A percentile compares a stretch with the other conserved stretches of the same genome.
Conservation (phyloP, 2,329 filamentous ascomycete species). For the Ceratocystis cubensis region DNA sequence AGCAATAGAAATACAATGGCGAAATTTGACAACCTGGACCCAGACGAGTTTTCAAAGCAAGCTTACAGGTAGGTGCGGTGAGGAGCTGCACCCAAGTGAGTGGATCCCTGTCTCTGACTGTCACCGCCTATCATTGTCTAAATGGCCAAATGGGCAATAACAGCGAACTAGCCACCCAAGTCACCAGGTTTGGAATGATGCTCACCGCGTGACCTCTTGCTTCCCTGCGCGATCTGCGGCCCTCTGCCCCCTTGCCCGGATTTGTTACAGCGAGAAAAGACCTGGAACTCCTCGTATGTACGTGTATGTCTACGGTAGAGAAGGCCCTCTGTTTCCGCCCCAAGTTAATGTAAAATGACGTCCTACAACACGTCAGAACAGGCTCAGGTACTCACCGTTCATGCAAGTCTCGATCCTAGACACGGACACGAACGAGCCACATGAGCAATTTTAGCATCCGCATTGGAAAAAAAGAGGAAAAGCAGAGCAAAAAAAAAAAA, state of each 20-base stretch:
- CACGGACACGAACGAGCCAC: slow-evolving; percentile 3
- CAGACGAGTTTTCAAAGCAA: neutral
- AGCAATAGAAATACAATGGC: neutral
- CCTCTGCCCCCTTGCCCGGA: neutral
- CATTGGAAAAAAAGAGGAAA: neutral
- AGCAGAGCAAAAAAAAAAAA: neutral
- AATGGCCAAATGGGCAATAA: slow-evolving; percentile 1
- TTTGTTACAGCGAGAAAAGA: neutral
- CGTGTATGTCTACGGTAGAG: neutral
- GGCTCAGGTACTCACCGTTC: neutral
- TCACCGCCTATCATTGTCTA: slow-evolving; percentile 9
- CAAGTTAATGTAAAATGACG: neutral
- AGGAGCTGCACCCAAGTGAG: too few relatives aligned
- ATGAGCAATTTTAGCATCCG: slow-evolving; percentile 7
- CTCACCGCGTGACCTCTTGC: slow-evolving; percentile 4
- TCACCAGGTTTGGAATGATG: neutral
- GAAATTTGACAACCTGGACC: neutral
- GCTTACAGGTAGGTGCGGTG: too few relatives aligned
- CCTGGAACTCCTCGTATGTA: neutral
- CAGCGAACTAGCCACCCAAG: neutral
- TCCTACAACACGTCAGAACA: neutral
- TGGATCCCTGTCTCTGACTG: neutral
- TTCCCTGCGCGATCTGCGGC: neutral
- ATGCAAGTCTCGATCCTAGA: slow-evolving; percentile 1
- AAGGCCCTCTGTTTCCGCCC: neutral